phyloP scores from a whole-genome alignment of 2,329 filamentous ascomycete species.

The Fusarium devonianum region DNA sequence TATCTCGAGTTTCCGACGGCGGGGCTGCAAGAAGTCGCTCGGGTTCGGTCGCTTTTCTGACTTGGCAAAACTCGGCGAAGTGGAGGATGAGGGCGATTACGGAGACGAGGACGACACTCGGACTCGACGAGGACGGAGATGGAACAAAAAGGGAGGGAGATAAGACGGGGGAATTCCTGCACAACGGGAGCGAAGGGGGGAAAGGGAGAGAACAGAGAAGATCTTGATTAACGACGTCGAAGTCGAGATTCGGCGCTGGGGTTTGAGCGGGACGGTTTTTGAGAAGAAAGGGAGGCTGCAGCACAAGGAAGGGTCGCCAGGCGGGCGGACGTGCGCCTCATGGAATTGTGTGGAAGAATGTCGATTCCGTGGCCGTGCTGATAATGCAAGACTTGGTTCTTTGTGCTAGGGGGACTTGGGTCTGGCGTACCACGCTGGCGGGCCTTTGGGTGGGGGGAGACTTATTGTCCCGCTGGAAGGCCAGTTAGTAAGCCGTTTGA shows the following conservation, averaged over 20 bases:
- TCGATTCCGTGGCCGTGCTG: slow-evolving; percentile 52
- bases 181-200: not conserved
- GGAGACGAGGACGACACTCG: slow-evolving; percentile 7
- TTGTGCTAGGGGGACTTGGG: slow-evolving; percentile 16
- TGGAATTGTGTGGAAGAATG: slow-evolving; percentile 53
- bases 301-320: slow-evolving; percentile 38
- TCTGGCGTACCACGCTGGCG: slow-evolving; percentile 14
- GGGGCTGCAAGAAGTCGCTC: slow-evolving; percentile 39
- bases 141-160: slow-evolving; percentile 5
- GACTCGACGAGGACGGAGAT: slow-evolving; percentile 3
- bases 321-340: slow-evolving; percentile 48
- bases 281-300: slow-evolving; percentile 45
- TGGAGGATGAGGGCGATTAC: slow-evolving; percentile 27
- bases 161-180: slow-evolving; percentile 15
- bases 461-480: slow-evolving; percentile 3
- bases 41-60: slow-evolving; percentile 32
- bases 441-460: too few relatives aligned
- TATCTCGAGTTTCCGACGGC: slow-evolving; percentile 39
- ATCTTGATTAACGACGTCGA: slow-evolving; percentile 33
- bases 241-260: slow-evolving; percentile 34
- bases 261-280: slow-evolving; percentile 39
- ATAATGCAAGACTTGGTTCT: slow-evolving; percentile 41
- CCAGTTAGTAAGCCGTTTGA: not conserved
- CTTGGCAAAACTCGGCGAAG: slow-evolving; percentile 32
- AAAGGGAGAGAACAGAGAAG: slow-evolving; percentile 7